Evolutionary conservation across 352 stramenopile species (phyloP), one percentile per base, ranked within the genome.

Genomic region (Phytophthora meadii): DNA sequence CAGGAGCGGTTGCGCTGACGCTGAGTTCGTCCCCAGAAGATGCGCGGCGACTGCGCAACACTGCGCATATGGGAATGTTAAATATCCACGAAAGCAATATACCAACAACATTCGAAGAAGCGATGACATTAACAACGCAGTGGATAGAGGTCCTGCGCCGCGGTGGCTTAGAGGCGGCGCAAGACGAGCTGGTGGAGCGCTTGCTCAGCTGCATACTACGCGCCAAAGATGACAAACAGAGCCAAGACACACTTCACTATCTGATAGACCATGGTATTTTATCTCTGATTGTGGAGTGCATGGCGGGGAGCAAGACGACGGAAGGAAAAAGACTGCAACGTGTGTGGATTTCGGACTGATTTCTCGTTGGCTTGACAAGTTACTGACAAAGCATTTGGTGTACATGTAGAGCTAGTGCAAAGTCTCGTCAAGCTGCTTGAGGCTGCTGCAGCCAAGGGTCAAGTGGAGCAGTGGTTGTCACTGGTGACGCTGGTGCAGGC

Each of bases 281-380:
- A 17, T 24, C 57, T 36, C 40, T 86, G 24, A n/a, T 89, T 4
- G 40, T 86, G 8, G 56, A 81, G 17, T 79, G 78, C 45, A 53
- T 73, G 17, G 66, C 76, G 2, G 46, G 52, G 19, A 67, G 58
- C 11, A 75, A 72, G 28, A 73, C 75, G 4, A 74, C 66, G 1
- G 76, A 87, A 17, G 52, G 46, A 0, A 44, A 34, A 53, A 50
- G 68, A 32, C 52, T 82, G n/a, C 54, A 70, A 42, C 65, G 80
- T 88, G 51, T 45, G 78, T 77, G n/a, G 7, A 12, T 42, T 30
- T 56, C 30, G 24, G 9, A 32, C n/a, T 27, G 19, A 37, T 44
- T 17, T 39, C 8, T 4, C 25, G 17, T 45, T 25, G 25, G 8
- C 24, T 19, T 52, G 17, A 19, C 8, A 4, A 52, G 22, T 15